Percentiles rank a stretch among this genome's conserved stretches.
Conservation (phyloP, 768 basidiomycete species). For the Daedaleopsis sinensis region DNA sequence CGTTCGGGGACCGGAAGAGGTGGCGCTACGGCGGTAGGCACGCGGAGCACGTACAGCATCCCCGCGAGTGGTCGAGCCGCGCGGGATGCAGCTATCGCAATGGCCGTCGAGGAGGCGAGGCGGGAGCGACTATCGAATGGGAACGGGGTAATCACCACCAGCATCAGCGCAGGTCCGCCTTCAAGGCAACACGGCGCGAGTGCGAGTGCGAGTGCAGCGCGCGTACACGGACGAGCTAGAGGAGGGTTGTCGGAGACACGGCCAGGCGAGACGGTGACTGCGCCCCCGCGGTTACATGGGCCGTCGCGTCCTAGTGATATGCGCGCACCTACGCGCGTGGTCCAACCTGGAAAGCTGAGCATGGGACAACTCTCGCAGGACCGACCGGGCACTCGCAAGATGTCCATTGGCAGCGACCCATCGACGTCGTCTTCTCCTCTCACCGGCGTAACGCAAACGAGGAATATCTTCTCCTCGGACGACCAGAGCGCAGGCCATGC, state of each 20-base stretch:
- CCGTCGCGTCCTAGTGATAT: not conserved
- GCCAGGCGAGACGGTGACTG: not conserved
- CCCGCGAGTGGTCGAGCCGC: not conserved
- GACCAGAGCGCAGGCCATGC: not conserved
- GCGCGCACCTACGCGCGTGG: not conserved
- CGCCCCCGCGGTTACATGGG: not conserved
- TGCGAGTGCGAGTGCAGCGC: not conserved
- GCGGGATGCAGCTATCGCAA: not conserved
- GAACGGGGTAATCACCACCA: not conserved
- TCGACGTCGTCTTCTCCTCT: constrained; percentile 1
- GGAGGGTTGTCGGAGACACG: too few species aligned
- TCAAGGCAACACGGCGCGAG: not conserved
- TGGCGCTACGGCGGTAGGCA: not conserved
- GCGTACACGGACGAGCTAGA: too few species aligned
- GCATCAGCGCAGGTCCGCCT: not conserved
- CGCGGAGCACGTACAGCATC: not conserved
- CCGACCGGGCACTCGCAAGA: not conserved
- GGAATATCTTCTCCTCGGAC: not conserved
- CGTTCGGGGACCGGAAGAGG: not conserved
- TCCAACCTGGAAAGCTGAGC: not conserved
- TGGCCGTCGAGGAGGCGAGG: not conserved
- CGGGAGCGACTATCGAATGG: not conserved
- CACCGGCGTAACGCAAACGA: not conserved
- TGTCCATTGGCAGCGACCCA: not conserved
- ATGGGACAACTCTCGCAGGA: not conserved